phyloP scores from a whole-genome alignment of 1,284 basidiomycete genomes.

The Psilocybe mexicana region DNA sequence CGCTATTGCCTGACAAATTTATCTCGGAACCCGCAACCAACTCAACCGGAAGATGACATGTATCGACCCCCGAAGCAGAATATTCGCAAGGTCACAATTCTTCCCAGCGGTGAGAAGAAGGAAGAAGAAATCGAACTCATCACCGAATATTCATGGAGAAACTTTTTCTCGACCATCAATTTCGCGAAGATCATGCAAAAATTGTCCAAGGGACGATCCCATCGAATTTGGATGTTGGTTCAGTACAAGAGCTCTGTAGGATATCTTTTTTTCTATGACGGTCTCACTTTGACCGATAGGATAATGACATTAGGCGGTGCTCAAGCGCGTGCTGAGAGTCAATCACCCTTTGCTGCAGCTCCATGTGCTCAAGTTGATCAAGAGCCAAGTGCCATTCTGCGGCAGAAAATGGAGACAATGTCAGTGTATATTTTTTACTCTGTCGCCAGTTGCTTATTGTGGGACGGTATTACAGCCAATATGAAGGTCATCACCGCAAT shows the following conservation, averaged over 20 bases:
- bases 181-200: slow-evolving; percentile 99
- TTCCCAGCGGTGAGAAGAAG: slow-evolving; percentile 70
- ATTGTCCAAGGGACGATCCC: slow-evolving; percentile 91
- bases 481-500: slow-evolving; percentile 99
- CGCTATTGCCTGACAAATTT: slow-evolving; percentile 85
- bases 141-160: slow-evolving; percentile 95
- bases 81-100: slow-evolving; percentile 50
- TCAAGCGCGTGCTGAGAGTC: slow-evolving; percentile 93
- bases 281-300: neutral
- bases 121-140: slow-evolving; percentile 91
- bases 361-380: slow-evolving; percentile 97
- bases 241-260: slow-evolving; percentile 97
- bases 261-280: slow-evolving; percentile 14
- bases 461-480: slow-evolving; percentile 65
- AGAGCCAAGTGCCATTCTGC: slow-evolving; percentile 98
- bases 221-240: slow-evolving; percentile 94
- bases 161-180: slow-evolving; percentile 98
- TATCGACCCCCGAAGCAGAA: slow-evolving; percentile 57
- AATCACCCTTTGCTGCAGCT: slow-evolving; percentile 94
- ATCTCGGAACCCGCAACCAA: slow-evolving; percentile 58
- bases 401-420: slow-evolving; percentile 98
- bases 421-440: slow-evolving; percentile 38
- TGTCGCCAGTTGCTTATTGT: slow-evolving; percentile 4
- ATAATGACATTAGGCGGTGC: slow-evolving; percentile 67
- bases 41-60: slow-evolving; percentile 59